These are phyloP conservation scores for Silene conica DNA, from an alignment of 148 eudicot genomes.

Conservation along the genomic window DNA sequence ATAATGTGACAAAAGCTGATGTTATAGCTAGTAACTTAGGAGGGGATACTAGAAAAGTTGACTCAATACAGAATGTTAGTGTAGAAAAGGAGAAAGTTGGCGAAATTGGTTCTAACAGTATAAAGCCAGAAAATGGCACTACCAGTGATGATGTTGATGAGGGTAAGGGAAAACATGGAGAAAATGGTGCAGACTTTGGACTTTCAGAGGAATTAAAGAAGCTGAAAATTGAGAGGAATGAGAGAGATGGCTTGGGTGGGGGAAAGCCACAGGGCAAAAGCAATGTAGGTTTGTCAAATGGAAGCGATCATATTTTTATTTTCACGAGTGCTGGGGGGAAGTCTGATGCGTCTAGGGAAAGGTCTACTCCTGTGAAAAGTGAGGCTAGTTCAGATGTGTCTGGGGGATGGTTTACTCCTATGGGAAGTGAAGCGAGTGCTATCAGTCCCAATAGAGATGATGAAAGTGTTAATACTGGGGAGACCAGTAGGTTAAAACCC, in stretches of 20 bases:
- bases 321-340: conserved; percentile 32
- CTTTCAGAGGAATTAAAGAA: conserved; percentile 53
- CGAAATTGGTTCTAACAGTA: conserved; percentile 12
- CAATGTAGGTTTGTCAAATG: conserved; percentile 7
- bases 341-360: conserved; percentile 19
- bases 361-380: conserved; percentile 10
- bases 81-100: conserved; percentile 16
- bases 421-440: conserved; percentile 18
- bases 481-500: conserved; percentile 22
- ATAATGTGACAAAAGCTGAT: conserved; percentile 4
- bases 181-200: conserved; percentile 26
- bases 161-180: conserved; percentile 3
- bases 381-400: conserved; percentile 10
- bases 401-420: conserved; percentile 24
- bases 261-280: conserved; percentile 9
- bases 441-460: conserved; percentile 16
- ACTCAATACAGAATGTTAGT: conserved; percentile 6
- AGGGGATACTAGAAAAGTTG: neutral
- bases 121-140: neutral
- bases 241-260: conserved; percentile 23
- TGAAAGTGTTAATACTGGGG: conserved; percentile 17
- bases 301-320: conserved; percentile 30
- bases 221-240: conserved; percentile 39
- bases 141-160: conserved; percentile 12
- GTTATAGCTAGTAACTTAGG: neutral